Evolutionary conservation across 1,284 basidiomycete species (phyloP), one percentile per base, ranked within the genome.

Genomic region (Waitea zeae): DNA sequence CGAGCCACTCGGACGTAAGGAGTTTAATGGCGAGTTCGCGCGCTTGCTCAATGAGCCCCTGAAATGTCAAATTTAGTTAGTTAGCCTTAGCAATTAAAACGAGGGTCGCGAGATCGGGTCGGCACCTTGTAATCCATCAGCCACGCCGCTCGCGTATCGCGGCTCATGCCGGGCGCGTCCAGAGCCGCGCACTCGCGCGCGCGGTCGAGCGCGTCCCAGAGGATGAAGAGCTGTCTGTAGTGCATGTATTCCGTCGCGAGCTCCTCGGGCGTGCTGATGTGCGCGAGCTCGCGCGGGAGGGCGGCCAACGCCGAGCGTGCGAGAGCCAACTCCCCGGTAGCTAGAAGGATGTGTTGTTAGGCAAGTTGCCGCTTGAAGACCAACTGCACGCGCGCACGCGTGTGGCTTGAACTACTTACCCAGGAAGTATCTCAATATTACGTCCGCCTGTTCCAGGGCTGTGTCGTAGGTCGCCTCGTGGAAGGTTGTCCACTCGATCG

Each of bases 401-500:
- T n/a, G 12, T n/a, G 5, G n/a, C 12, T 14, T 17, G 14, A 12
- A 14, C 35, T 32, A 50, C 69, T 30, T 47, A 88, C 88, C 73
- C 13, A 95, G 67, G 61, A 93, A 86, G 50, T 87, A 88, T 12
- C 89, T 72, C 37, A 87, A 53, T 44, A 92, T 79, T 27, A 82
- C 74, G 41, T 90, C 88, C 2, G 83, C 75, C 46, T 89, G 83
- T 46, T 80, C 69, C 3, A 95, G 58, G 0, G 88, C 88, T 12
- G 75, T 75, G n/a, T 62, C 57, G 42, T 77, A 73, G 1, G 87
- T 93, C 13, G 65, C 57, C 28, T 74, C 68, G 41, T 70, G 61
- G 51, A 88, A 83, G 0, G 74, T 83, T 31, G 93, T 83, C 93
- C 93, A 98, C 49, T 97, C 92, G 38, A 97, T 77, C 0, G 84